Conservation (phyloP, 2,329 filamentous ascomycete genomes). For the Coniochaeta ligniaria region DNA sequence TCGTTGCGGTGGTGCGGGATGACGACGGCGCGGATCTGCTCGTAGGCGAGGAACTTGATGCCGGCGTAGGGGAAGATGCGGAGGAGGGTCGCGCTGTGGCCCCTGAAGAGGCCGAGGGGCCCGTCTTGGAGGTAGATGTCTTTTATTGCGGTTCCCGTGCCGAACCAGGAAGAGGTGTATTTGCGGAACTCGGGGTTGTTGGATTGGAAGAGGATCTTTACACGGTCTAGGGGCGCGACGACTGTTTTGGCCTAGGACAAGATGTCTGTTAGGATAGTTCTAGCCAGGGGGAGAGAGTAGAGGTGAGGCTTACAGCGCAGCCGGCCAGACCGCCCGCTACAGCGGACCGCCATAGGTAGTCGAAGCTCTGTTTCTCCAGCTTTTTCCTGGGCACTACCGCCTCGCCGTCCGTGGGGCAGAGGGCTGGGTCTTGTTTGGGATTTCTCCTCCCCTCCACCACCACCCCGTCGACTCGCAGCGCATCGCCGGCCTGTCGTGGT, state of each 20-base stretch:
- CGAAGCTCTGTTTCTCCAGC: constrained; percentile 64
- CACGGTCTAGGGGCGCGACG: constrained; percentile 90
- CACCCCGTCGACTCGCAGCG: constrained; percentile 14
- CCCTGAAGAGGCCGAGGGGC: constrained; percentile 72
- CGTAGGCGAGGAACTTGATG: constrained; percentile 97
- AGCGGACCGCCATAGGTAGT: constrained; percentile 79
- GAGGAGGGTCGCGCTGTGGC: constrained; percentile 87
- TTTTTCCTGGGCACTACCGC: constrained; percentile 40
- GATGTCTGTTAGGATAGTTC: constrained; percentile 9
- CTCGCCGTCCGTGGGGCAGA: constrained; percentile 45
- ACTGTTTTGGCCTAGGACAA: constrained; percentile 75
- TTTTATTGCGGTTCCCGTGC: constrained; percentile 72
- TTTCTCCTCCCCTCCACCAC: constrained; percentile 3
- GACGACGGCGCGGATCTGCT: constrained; percentile 78
- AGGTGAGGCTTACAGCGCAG: constrained; percentile 63
- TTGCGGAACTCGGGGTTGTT: constrained; percentile 90
- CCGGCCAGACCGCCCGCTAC: constrained; percentile 86
- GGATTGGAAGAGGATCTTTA: constrained; percentile 97
- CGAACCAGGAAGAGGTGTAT: constrained; percentile 84
- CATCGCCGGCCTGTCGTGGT: constrained; percentile 28
- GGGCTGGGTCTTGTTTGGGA: constrained; percentile 25
- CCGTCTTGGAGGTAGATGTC: constrained; percentile 78
- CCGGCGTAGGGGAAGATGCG: constrained; percentile 96
- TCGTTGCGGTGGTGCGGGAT: constrained; percentile 70
- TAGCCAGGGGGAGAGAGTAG: background rate